phyloP scores from a whole-genome alignment of 1,284 basidiomycete genomes.

The Stygiomarasmius scandens region DNA sequence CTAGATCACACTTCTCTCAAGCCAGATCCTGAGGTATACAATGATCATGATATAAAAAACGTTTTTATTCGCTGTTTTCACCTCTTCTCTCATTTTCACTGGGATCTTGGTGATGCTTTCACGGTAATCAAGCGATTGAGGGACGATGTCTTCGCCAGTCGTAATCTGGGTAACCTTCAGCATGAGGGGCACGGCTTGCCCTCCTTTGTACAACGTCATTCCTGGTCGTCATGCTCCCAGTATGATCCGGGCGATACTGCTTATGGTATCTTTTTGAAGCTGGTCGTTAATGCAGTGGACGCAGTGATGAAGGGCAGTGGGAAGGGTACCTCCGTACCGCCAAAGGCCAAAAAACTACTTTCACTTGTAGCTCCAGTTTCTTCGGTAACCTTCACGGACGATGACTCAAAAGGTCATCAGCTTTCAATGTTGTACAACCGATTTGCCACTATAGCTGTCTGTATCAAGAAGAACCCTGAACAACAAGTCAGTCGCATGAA shows the following conservation, averaged over 20 bases:
- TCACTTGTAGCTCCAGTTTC: constrained; percentile 81
- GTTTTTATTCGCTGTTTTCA: constrained; percentile 77
- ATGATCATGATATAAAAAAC: constrained; percentile 78
- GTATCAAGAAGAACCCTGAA: constrained; percentile 67
- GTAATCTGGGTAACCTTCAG: constrained; percentile 79
- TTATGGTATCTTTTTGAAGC: constrained; percentile 81
- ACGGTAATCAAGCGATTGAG: constrained; percentile 62
- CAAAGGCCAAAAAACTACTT: constrained; percentile 72
- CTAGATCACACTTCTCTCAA: constrained; percentile 65
- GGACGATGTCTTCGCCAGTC: constrained; percentile 77
- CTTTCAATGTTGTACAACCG: constrained; percentile 88
- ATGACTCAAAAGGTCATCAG: constrained; percentile 57
- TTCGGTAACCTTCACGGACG: constrained; percentile 64
- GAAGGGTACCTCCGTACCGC: constrained; percentile 20
- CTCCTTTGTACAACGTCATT: constrained; percentile 68
- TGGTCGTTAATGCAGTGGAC: constrained; percentile 62
- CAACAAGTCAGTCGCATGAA: constrained; percentile 57
- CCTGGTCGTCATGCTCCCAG: constrained; percentile 58
- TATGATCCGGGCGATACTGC: constrained; percentile 67
- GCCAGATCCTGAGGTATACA: constrained; percentile 56
- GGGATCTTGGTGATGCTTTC: constrained; percentile 64
- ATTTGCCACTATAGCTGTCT: constrained; percentile 78
- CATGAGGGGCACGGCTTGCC: constrained; percentile 81
- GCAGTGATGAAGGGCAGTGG: constrained; percentile 5
- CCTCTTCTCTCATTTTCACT: constrained; percentile 74